Base-by-base conservation (phyloP, 306 rosid genomes). In the Crotalaria pallida region DNA sequence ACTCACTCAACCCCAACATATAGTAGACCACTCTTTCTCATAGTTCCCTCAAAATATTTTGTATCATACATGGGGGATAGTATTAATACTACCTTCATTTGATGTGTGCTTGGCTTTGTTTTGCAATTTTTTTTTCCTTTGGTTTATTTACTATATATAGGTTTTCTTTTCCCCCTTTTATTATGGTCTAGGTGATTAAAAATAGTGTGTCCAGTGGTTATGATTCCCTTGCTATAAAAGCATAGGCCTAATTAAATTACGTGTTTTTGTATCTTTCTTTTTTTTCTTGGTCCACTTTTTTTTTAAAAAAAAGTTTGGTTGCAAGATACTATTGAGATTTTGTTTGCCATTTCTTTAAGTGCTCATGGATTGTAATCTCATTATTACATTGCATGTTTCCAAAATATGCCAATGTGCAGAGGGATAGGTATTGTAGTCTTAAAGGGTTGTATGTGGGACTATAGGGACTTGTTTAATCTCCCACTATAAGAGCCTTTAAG, bases 61-160 rank as follows among this genome's bases (percentile, higher is more conserved):
- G 98, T 85, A 81, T 62, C 83, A 87, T 87, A 83, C 86, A 73
- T 57, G 71, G 90, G 89, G 83, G 67, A 58, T 71, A 69, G 71
- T 80, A 80, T 88, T 85, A 82, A 80, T 76, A 75, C 81, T 76
- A 36, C 82, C 85, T 56, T 40, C 77, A 50, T 76, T 79, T 83
- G 68, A 70, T 77, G 87, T 79, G 92, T 84, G 89, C 34, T 77
- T 77, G 76, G 65, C 71, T 60, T 48, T 47, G 67, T 81, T 80
- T 69, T 72, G 70, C 56, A 41, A 44, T 47, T 68, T 45, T 7
- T 15, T 9, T 71, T 27, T 77, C 31, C 13, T 16, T 73, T 44
- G 45, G 15, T 61, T 52, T 12, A 23, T 60, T 47, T 48, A 41
- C 51, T 69, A 50, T 62, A 51, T 67, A 52, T 60, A 75, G 73